Evolutionary conservation across 495 filamentous ascomycete genomes (phyloP), one percentile per base, ranked within the genome.

Genomic region (Aspergillus haitiensis): DNA sequence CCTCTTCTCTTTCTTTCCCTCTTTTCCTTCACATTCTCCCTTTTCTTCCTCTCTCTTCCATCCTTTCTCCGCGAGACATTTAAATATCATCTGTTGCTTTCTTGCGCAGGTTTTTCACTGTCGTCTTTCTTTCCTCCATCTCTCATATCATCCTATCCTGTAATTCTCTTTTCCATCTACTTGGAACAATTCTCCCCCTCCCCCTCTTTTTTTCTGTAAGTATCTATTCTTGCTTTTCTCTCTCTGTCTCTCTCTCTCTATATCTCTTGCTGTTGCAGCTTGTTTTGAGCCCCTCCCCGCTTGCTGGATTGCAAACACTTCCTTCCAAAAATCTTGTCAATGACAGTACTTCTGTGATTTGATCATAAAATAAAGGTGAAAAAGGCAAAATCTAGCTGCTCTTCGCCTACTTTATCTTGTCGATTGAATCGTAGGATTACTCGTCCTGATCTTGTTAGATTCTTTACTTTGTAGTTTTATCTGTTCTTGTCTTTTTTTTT

Each of bases 131-230:
- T 40, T 54, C 51, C 16, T 45, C 47, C 12, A 40, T 27, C 21
- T 27, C 21, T 44, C 13, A 55, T 39, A 27, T 33, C 48, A 51
- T 33, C 48, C 31, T 12, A 51, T 15, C 13, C 33, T 34, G 13
- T 16, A 16, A 7, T 48, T 35, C 56, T 47, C 52, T 42, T 32
- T 55, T n/a, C 40, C 37, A 40, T 40, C 37, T 40, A 40, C 21
- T 27, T 27, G 1, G 21, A 27, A 27, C 21, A 27, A 27, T 12
- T 59, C 37, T 34, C 31, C 52, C 40, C 16, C 18, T 44, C 32
- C 46, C 33, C 50, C 44, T 16, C 49, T 46, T 57, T 48, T 18
- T 40, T 50, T 56, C 57, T 66, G 56, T 64, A 49, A 55, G 49
- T 55, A 27, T 46, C 45, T 13, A 16, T 50, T 52, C 35, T 51